Percentiles rank a stretch among this genome's conserved stretches.
Evolutionary conservation across 2,329 filamentous ascomycete species (phyloP).

Genomic region (Pseudogymnoascus sp.): DNA sequence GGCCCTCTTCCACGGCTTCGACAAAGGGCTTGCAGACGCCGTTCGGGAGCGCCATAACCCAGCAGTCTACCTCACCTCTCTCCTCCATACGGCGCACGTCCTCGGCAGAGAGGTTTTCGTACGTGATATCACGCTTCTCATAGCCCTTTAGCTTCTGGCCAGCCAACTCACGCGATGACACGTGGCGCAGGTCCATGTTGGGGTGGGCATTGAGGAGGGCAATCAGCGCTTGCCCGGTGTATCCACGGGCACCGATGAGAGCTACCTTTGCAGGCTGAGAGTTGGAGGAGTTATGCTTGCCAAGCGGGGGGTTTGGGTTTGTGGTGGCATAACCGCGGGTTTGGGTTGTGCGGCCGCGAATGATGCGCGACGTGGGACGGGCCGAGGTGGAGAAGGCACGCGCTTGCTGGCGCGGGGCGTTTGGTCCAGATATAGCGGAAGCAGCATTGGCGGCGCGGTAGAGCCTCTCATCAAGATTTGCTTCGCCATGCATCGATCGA

Average conservation of each 20-base stretch:
- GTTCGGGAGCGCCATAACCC: conserved; percentile 96
- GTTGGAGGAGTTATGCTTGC: conserved; percentile 81
- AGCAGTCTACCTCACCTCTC: conserved; percentile 81
- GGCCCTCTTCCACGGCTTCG: conserved; percentile 71
- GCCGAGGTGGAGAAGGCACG: conserved; percentile 60
- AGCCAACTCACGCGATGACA: conserved; percentile 85
- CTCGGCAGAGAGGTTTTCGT: conserved; percentile 82
- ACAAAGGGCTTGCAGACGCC: conserved; percentile 91
- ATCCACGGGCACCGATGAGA: conserved; percentile 85
- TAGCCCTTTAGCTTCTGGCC: conserved; percentile 86
- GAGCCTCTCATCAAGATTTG: conserved; percentile 80
- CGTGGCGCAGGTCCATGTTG: conserved; percentile 80
- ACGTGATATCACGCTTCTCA: conserved; percentile 81
- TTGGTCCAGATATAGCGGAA: conserved; percentile 46
- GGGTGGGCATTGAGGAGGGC: conserved; percentile 81
- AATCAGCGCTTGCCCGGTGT: conserved; percentile 87
- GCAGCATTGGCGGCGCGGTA: conserved; percentile 68
- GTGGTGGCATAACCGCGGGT: conserved; percentile 53
- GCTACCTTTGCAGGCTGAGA: conserved; percentile 70
- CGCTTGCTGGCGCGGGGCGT: conserved; percentile 49
- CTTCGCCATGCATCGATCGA: conserved; percentile 78
- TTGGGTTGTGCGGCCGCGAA: conserved; percentile 14
- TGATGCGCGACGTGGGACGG: conserved; percentile 27
- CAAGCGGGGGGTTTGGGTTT: conserved; percentile 85
- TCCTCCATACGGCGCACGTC: conserved; percentile 81